Evolutionary conservation across 345 rosid species (phyloP), one percentile per base, ranked within the genome.

Genomic region (Geranium rotundifolium): DNA sequence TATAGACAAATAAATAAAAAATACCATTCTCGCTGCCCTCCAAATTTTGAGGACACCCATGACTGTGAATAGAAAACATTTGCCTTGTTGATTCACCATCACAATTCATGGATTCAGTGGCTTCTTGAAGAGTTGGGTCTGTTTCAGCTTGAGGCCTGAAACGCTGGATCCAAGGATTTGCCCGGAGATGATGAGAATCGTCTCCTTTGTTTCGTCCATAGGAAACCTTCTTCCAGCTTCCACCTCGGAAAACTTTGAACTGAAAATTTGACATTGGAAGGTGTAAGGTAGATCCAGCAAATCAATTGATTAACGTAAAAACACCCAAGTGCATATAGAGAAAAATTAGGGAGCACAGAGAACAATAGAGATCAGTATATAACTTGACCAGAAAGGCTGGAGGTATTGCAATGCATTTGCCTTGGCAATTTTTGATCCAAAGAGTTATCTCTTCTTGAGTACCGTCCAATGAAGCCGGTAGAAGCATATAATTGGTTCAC

Each of bases 401-500:
- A 10, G 56, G 71, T 27, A 66, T 62, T 27, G 34, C 46, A 20
- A 29, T 69, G 65, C 15, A 34, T 58, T 63, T 71, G 74, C 65
- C 57, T 49, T 5, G 81, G 41, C 41, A 34, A 79, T 27, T 64
- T 78, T n/a, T 49, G 66, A 54, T 62, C 70, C 31, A 76, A 61
- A 49, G 69, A 66, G 23, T 46, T 72, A 37, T 65, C 73, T 18
- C 78, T 77, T 16, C 65, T 70, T 17, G 61, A 63, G 63, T 29
- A 66, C 72, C 79, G 65, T 31, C 79, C 78, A 20, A 74, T 77
- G 19, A 57, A 65, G 60, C 78, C 74, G 55, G 75, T 58, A 10
- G 93, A 83, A 63, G 65, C 76, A 59, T 89, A 79, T 15, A 89
- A 68, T 67, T 89, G 96, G 59, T 85, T 62, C n/a, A 89, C 83